Conservation (phyloP, 108 stramenopile species). For the Nitzschia sp. region DNA sequence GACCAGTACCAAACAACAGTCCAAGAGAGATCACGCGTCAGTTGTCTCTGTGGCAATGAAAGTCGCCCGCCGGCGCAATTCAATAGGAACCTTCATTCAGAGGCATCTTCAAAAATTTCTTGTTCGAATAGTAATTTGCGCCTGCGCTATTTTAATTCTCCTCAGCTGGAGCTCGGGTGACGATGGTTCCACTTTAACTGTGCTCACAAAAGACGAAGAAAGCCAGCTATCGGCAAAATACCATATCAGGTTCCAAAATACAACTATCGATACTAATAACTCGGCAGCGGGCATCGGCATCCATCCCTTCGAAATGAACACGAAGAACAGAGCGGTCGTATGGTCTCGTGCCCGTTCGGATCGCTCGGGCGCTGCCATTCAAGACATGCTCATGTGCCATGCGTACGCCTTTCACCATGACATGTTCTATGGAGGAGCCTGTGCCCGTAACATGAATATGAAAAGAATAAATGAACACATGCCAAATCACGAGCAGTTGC, state of each 20-base stretch:
- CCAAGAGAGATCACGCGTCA: too few species aligned
- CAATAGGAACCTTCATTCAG: background rate
- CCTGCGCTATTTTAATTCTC: background rate
- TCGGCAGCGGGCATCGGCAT: too few species aligned
- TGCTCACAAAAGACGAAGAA: background rate
- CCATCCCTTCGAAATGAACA: too few species aligned
- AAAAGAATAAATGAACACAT: background rate
- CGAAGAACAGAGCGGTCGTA: too few species aligned
- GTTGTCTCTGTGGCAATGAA: too few species aligned
- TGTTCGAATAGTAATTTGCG: background rate
- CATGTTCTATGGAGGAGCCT: slow-evolving; percentile 27
- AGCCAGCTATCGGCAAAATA: too few species aligned
- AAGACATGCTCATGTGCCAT: slow-evolving; percentile 38
- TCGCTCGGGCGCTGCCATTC: slow-evolving; percentile 23
- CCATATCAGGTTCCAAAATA: too few species aligned
- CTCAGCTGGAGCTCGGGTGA: background rate
- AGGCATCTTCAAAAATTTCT: background rate
- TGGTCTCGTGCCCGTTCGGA: slow-evolving; percentile 6
- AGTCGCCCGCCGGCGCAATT: background rate
- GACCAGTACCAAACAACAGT: too few species aligned
- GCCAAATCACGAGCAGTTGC: slow-evolving; percentile 7
- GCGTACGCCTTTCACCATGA: slow-evolving; percentile 30
- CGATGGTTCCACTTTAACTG: background rate
- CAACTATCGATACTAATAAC: too few species aligned
- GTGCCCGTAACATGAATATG: slow-evolving; percentile 5